Base-by-base conservation (phyloP, 129 eudicot genomes). In the Kitagawia praeruptora region DNA sequence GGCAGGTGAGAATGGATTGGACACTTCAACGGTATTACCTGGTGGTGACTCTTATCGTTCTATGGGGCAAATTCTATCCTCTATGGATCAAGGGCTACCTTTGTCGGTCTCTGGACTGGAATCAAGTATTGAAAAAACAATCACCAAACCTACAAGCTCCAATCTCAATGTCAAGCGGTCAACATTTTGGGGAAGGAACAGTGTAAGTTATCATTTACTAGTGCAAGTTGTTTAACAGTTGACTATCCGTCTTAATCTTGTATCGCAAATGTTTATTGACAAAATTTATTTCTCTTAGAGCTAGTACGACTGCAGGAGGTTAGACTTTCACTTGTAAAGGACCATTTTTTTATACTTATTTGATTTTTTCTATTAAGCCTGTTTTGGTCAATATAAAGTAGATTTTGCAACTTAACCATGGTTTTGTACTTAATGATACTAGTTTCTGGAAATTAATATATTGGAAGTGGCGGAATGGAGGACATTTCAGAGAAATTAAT, bases 41-140 rank as follows among this genome's bases (percentile, higher is more conserved):
- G 80, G 83, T 75, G 85, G 82, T 31, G 97, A 89, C 83, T 83
- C 93, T 76, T 92, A 89, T 83, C 87, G 86, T 70, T 91, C 96
- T 42, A 86, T 89, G 86, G 97, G 98, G 70, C 88, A 91, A 80
- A 88, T 94, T 81, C 85, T 91, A 67, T 91, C 98, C 67, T 87
- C 96, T 61, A 80, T 91, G 83, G 98, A 91, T 88, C 94, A 84
- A 80, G 98, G 92, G 75, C 74, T 79, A 45, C 85, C 90, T 73
- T 85, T 85, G 76, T 74, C 89, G 76, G 78, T 82, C 31, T 47
- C 87, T 41, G 89, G 85, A 61, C 82, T 89, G 81, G 92, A 91
- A 78, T 79, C 90, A 80, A 75, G 78, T 75, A 69, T 70, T 13
- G 97, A 91, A 49, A 93, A 85, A 47, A 81, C 93, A 47, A 75